Evolutionary conservation across 306 rosid species (phyloP).

Genomic region (Prunus padus): DNA sequence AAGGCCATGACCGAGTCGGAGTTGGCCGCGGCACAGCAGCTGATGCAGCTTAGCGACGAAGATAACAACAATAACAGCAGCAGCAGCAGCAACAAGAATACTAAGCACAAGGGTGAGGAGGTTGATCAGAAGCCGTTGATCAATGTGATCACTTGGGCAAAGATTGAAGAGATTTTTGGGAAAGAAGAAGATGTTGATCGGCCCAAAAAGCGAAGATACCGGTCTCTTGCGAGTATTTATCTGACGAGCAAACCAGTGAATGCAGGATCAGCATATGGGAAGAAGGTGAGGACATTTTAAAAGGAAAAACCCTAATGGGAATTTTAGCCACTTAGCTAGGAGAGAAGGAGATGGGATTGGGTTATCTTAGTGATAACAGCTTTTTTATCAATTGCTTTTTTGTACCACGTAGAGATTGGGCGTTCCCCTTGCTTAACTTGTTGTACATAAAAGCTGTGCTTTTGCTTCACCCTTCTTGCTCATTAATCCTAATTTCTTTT

Average conservation of each 20-base stretch:
- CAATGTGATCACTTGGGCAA: constrained; percentile 24
- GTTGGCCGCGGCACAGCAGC: constrained; percentile 39
- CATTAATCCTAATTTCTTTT: too few relatives aligned
- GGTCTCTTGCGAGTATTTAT: constrained; percentile 52
- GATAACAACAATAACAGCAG: constrained; percentile 23
- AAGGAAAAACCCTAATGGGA: background rate
- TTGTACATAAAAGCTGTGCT: too few relatives aligned
- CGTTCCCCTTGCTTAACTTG: too few relatives aligned
- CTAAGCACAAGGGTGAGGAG: constrained; percentile 8
- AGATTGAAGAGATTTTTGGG: constrained; percentile 55
- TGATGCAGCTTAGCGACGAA: constrained; percentile 58
- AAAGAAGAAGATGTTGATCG: constrained; percentile 32
- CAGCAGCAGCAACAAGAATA: constrained; percentile 19
- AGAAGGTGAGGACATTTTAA: constrained; percentile 11
- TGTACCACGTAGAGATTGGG: too few relatives aligned
- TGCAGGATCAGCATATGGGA: constrained; percentile 9
- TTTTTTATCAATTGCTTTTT: too few relatives aligned
- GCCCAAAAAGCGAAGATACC: constrained; percentile 42
- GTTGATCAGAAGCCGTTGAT: constrained; percentile 18
- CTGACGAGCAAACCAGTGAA: constrained; percentile 25
- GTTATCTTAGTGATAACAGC: too few relatives aligned
- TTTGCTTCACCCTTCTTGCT: too few relatives aligned
- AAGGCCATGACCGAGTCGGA: constrained; percentile 33
- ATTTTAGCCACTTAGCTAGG: background rate
- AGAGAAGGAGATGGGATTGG: too few relatives aligned